Conservation (phyloP, 2,329 filamentous ascomycete species). For the Coniella vitis region DNA sequence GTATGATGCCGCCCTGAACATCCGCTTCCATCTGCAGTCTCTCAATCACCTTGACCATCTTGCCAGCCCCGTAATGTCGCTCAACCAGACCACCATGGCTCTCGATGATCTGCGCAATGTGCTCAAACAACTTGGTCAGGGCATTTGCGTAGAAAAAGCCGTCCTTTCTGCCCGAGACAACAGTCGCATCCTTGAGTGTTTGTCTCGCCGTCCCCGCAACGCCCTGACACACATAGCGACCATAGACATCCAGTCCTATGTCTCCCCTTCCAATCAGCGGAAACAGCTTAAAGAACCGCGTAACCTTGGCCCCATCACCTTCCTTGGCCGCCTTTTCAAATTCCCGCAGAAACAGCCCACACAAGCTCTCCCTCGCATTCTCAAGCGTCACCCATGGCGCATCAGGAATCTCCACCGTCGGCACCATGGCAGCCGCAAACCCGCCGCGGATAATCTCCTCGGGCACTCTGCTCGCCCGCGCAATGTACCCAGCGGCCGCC, state of each 20-base stretch:
- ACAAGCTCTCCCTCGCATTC: constrained; percentile 80
- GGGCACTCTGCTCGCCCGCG: constrained; percentile 75
- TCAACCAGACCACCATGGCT: constrained; percentile 86
- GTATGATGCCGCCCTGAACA: constrained; percentile 88
- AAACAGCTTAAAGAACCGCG: constrained; percentile 96
- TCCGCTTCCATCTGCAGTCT: constrained; percentile 90
- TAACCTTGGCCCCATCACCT: constrained; percentile 82
- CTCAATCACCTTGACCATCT: constrained; percentile 93
- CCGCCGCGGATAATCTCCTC: constrained; percentile 71
- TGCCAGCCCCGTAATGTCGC: constrained; percentile 84
- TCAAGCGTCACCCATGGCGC: constrained; percentile 81
- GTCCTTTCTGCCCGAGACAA: constrained; percentile 53
- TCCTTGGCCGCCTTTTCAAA: constrained; percentile 88
- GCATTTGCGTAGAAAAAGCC: constrained; percentile 88
- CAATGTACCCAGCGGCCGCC: constrained; percentile 83
- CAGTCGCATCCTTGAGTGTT: constrained; percentile 65
- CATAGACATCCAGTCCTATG: constrained; percentile 89
- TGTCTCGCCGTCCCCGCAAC: constrained; percentile 77
- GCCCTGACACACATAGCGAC: constrained; percentile 90
- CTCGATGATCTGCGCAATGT: constrained; percentile 95
- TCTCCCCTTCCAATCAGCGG: constrained; percentile 85
- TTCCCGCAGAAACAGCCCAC: constrained; percentile 83
- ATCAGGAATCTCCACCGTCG: constrained; percentile 92
- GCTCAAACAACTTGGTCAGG: constrained; percentile 88
- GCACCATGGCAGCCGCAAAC: constrained; percentile 89